phyloP scores from a whole-genome alignment of 1,284 basidiomycete species.

The Ceratobasidium sp. region DNA sequence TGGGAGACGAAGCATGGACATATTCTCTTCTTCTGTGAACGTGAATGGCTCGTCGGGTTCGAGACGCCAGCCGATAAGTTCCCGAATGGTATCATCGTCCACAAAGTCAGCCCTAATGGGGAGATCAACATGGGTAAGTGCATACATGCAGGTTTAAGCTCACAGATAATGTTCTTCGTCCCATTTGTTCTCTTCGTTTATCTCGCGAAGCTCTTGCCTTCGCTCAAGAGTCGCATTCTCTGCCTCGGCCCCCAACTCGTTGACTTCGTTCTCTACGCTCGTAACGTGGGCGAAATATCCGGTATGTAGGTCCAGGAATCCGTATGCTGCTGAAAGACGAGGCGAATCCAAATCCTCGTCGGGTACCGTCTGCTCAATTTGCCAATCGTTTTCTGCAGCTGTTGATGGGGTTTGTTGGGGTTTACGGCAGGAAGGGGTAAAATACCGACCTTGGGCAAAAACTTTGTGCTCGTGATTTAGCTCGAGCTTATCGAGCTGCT shows the following conservation, averaged over 20 bases:
- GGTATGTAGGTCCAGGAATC: slow-evolving; percentile 77
- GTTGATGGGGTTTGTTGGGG: background rate
- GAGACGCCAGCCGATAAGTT: slow-evolving; percentile 73
- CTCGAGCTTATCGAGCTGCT: slow-evolving; percentile 53
- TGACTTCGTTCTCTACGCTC: slow-evolving; percentile 81
- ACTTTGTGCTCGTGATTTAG: slow-evolving; percentile 69
- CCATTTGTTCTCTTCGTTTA: slow-evolving; percentile 78
- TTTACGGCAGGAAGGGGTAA: background rate
- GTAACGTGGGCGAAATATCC: slow-evolving; percentile 77
- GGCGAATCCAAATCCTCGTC: slow-evolving; percentile 50
- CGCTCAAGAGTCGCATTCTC: slow-evolving; percentile 64
- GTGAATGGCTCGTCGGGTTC: slow-evolving; percentile 59
- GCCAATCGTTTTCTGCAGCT: slow-evolving; percentile 84
- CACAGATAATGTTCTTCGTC: slow-evolving; percentile 86
- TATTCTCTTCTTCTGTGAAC: slow-evolving; percentile 78
- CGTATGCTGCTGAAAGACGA: slow-evolving; percentile 63
- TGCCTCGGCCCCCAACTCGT: slow-evolving; percentile 76
- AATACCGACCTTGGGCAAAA: slow-evolving; percentile 68
- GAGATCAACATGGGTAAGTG: background rate
- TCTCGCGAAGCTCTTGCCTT: slow-evolving; percentile 64
- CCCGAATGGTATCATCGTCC: slow-evolving; percentile 78
- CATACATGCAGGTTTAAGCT: slow-evolving; percentile 50
- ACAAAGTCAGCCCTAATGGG: slow-evolving; percentile 76
- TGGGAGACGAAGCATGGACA: slow-evolving; percentile 74
- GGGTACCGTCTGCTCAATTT: slow-evolving; percentile 71